These are phyloP conservation scores for Phaseolus coccineus DNA, from an alignment of 331 rosid genomes.

Conservation along the genomic window DNA sequence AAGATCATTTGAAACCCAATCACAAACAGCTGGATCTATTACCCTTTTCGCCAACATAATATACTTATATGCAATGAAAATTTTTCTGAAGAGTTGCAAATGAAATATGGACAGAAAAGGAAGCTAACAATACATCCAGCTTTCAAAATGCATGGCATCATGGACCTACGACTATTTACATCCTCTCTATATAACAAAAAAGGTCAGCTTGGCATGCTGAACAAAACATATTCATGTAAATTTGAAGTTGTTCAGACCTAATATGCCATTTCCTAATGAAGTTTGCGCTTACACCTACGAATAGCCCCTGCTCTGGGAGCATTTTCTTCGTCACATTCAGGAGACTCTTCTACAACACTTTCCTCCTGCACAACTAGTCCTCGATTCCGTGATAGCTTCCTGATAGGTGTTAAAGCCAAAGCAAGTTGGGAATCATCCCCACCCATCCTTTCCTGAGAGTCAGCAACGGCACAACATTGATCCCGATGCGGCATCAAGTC, in stretches of 20 bases:
- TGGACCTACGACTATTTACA: conserved; percentile 40
- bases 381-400: conserved; percentile 73
- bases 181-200: conserved; percentile 40
- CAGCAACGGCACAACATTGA: conserved; percentile 25
- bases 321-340: conserved; percentile 49
- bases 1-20: not conserved
- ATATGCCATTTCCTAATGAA: conserved; percentile 33
- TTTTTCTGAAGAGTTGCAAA: not conserved
- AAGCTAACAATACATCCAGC: not conserved
- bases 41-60: not conserved
- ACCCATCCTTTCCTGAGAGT: conserved; percentile 20
- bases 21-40: not conserved
- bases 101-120: not conserved
- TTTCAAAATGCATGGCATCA: conserved; percentile 20
- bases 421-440: conserved; percentile 38
- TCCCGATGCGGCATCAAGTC: conserved; percentile 78
- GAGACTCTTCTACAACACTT: conserved; percentile 62
- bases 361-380: conserved; percentile 71
- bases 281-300: conserved; percentile 66
- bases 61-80: not conserved
- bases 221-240: conserved; percentile 36
- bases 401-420: conserved; percentile 65
- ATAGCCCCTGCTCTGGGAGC: conserved; percentile 49
- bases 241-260: conserved; percentile 11
- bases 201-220: conserved; percentile 19